Conservation (phyloP, 192 early-diverging fungal genomes). For the Mortierella alpina region DNA sequence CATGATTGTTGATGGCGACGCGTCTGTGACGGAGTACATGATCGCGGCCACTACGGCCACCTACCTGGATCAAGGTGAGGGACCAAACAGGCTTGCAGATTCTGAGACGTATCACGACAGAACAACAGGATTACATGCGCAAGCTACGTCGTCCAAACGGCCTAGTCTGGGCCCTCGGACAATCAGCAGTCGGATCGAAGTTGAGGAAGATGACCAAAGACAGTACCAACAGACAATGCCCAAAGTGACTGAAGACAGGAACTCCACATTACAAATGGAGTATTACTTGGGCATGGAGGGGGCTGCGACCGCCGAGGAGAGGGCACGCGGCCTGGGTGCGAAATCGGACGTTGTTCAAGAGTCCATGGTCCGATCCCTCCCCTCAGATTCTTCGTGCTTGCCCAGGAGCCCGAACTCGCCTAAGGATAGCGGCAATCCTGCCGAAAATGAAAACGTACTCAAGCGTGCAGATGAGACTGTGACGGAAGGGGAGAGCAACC, state of each 20-base stretch:
- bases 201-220: background rate
- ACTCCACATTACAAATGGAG: constrained; percentile 8
- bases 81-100: background rate
- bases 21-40: constrained; percentile 29
- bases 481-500: background rate
- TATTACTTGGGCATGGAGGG: constrained; percentile 10
- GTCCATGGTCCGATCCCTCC: constrained; percentile 19
- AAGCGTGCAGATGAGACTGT: background rate
- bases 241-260: background rate
- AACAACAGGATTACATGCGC: constrained; percentile 3
- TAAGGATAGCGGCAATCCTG: background rate
- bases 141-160: background rate
- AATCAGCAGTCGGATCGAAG: constrained; percentile 41
- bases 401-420: no score
- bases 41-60: constrained; percentile 24
- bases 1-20: constrained; percentile 16
- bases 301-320: constrained; percentile 24
- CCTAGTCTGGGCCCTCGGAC: constrained; percentile 40
- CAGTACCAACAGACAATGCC: background rate
- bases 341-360: constrained; percentile 47
- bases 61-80: constrained; percentile 9
- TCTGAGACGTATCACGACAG: constrained; percentile 5
- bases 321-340: constrained; percentile 1
- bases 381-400: no score
- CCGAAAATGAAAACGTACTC: background rate